Evolutionary conservation across 2,329 filamentous ascomycete species (phyloP).

Genomic region (Cordyceps sp.): DNA sequence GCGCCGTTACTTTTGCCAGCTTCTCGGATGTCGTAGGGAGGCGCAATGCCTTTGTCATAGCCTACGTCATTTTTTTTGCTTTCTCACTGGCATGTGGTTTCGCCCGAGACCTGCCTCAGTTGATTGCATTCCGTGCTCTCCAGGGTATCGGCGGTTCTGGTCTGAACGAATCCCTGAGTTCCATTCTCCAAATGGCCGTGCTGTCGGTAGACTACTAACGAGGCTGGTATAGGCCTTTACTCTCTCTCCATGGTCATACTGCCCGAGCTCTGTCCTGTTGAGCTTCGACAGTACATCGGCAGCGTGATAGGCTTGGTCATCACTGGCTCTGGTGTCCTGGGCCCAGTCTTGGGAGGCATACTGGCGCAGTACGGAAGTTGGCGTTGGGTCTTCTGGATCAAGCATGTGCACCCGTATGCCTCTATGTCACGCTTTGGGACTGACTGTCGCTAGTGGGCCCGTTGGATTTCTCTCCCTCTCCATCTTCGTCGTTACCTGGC

Average conservation of each 20-base stretch:
- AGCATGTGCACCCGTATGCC: constrained; percentile 18
- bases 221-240: constrained; percentile 24
- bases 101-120: constrained; percentile 16
- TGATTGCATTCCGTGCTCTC: constrained; percentile 30
- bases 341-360: constrained; percentile 33
- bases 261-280: constrained; percentile 28
- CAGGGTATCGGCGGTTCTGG: constrained; percentile 36
- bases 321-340: constrained; percentile 29
- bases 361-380: constrained; percentile 31
- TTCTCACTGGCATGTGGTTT: constrained; percentile 39
- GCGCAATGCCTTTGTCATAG: constrained; percentile 30
- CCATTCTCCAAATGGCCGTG: not conserved
- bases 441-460: constrained; percentile 24
- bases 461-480: constrained; percentile 27
- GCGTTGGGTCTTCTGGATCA: constrained; percentile 44
- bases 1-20: constrained; percentile 36
- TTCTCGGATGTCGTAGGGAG: constrained; percentile 37
- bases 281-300: constrained; percentile 24
- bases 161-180: too few species aligned
- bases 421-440: not conserved
- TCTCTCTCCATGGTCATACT: constrained; percentile 39
- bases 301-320: constrained; percentile 31
- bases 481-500: constrained; percentile 34
- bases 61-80: constrained; percentile 34
- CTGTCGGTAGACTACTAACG: not conserved